These are phyloP conservation scores for Podochytrium sp. DNA, from an alignment of 192 early-diverging fungal species.

Conservation along the genomic window DNA sequence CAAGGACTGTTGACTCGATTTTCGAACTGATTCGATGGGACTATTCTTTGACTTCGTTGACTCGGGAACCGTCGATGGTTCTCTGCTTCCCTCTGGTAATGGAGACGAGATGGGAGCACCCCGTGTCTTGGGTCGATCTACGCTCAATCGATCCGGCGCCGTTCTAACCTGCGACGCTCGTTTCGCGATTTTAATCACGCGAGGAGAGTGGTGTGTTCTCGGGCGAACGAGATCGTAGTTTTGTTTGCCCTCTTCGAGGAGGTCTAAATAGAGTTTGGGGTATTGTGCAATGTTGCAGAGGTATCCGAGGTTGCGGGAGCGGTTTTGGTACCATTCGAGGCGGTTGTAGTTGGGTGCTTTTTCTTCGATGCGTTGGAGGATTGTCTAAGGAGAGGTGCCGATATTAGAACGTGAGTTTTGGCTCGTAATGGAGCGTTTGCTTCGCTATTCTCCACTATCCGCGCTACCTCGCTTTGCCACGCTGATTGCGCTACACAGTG, in stretches of 20 bases:
- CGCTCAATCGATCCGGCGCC: background rate
- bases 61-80: background rate
- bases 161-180: background rate
- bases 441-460: no score
- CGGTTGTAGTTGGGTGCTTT: slow-evolving; percentile 50
- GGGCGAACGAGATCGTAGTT: slow-evolving; percentile 26
- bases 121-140: slow-evolving; percentile 7
- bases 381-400: slow-evolving; percentile 27
- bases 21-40: background rate
- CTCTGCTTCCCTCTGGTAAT: background rate
- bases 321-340: slow-evolving; percentile 18
- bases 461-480: no score
- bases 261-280: slow-evolving; percentile 43
- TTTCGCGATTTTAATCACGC: background rate
- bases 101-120: slow-evolving; percentile 10
- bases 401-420: background rate
- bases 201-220: slow-evolving; percentile 4
- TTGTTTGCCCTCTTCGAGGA: slow-evolving; percentile 11
- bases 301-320: slow-evolving; percentile 44
- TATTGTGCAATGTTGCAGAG: slow-evolving; percentile 48
- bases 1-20: background rate
- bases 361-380: slow-evolving; percentile 44
- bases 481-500: no score
- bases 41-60: background rate
- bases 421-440: background rate